Evolutionary conservation across 2,329 filamentous ascomycete genomes (phyloP).

Genomic region (Aspergillus sergii): DNA sequence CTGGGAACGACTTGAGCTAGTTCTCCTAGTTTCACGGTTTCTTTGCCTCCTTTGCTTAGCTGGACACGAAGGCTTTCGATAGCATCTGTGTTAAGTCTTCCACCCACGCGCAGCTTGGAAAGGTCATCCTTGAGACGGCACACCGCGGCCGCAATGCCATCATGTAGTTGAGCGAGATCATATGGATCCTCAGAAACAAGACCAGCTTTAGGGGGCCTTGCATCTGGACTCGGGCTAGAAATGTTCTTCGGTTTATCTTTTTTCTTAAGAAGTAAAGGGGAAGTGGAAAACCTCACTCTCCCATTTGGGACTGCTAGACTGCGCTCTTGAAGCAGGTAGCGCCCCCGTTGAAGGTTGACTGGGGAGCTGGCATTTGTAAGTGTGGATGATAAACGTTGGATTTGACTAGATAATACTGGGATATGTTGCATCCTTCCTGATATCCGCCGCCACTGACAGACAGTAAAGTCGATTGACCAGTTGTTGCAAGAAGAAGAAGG

Average conservation of each 20-base stretch:
- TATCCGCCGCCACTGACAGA: not conserved
- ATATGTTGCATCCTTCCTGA: not conserved
- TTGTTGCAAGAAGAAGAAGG: not conserved
- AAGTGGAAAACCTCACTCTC: constrained; percentile 45
- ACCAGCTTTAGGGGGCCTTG: constrained; percentile 35
- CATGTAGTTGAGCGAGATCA: constrained; percentile 62
- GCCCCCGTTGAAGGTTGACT: constrained; percentile 4
- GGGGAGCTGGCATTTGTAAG: not conserved
- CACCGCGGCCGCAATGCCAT: constrained; percentile 57
- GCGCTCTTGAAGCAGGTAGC: not conserved
- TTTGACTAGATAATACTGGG: not conserved
- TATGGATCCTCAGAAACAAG: constrained; percentile 55
- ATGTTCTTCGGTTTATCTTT: constrained; percentile 56
- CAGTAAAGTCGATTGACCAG: not conserved
- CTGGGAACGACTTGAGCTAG: constrained; percentile 69
- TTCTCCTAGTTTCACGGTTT: constrained; percentile 60
- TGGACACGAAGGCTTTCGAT: constrained; percentile 65
- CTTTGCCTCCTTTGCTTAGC: constrained; percentile 55
- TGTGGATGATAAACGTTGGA: not conserved
- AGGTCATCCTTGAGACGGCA: constrained; percentile 63
- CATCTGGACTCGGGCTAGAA: constrained; percentile 34
- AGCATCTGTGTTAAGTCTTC: constrained; percentile 63
- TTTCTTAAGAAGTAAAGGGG: constrained; percentile 52
- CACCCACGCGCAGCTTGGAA: constrained; percentile 63
- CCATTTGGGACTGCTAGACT: not conserved